phyloP scores from a whole-genome alignment of 2,329 filamentous ascomycete genomes.

The Cladophialophora psammophila region DNA sequence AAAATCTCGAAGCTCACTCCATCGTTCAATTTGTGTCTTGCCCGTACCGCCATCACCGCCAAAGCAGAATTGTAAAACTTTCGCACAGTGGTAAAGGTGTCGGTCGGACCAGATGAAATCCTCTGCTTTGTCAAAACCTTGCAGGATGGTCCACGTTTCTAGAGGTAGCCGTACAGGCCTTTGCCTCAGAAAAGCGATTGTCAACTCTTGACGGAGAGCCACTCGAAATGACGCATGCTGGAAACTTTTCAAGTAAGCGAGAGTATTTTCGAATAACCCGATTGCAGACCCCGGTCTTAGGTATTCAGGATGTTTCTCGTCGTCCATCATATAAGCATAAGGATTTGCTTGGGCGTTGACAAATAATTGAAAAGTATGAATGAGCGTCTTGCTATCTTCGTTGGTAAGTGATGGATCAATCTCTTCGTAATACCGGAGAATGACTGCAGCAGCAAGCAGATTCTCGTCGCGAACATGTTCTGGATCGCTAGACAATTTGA shows the following conservation, averaged over 20 bases:
- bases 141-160: slow-evolving; percentile 37
- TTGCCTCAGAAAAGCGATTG: slow-evolving; percentile 38
- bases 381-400: slow-evolving; percentile 43
- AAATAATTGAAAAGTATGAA: slow-evolving; percentile 38
- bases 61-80: slow-evolving; percentile 70
- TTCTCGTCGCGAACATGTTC: slow-evolving; percentile 58
- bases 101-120: slow-evolving; percentile 56
- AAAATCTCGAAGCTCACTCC: slow-evolving; percentile 39
- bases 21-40: slow-evolving; percentile 29
- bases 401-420: slow-evolving; percentile 57
- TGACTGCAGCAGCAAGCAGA: slow-evolving; percentile 63
- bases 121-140: slow-evolving; percentile 38
- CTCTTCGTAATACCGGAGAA: slow-evolving; percentile 65
- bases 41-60: slow-evolving; percentile 36
- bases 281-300: slow-evolving; percentile 27
- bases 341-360: slow-evolving; percentile 38
- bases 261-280: slow-evolving; percentile 26
- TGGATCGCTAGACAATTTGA: slow-evolving; percentile 44
- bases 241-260: slow-evolving; percentile 38
- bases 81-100: slow-evolving; percentile 68
- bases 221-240: slow-evolving; percentile 39
- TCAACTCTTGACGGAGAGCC: slow-evolving; percentile 38
- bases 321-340: slow-evolving; percentile 28
- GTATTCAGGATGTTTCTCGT: slow-evolving; percentile 27
- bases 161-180: slow-evolving; percentile 35